A percentile compares a stretch with the other conserved stretches of the same genome.
Evolutionary conservation across 208 protist genomes (phyloP).

Genomic region (Leishmania martiniquensis): DNA sequence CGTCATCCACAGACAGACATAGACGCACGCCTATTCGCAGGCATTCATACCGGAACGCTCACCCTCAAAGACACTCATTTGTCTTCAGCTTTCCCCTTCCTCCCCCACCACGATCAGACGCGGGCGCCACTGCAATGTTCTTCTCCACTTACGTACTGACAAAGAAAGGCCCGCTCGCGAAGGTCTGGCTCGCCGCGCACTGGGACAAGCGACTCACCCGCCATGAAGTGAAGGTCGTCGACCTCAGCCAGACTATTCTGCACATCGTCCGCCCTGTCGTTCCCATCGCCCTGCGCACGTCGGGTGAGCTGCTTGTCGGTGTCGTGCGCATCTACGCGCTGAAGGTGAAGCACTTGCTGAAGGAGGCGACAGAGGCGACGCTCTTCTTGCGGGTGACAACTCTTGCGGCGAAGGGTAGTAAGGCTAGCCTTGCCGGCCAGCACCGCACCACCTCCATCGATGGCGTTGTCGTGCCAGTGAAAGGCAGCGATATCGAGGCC

Average conservation of each 20-base stretch:
- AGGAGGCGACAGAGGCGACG: constrained; percentile 87
- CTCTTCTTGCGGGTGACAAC: constrained; percentile 71
- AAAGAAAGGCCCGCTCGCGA: constrained; percentile 95
- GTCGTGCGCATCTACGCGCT: constrained; percentile 97
- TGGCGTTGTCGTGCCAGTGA: constrained; percentile 54
- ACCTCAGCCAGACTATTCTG: constrained; percentile 92
- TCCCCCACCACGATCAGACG: not conserved
- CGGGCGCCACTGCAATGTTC: constrained; percentile 88
- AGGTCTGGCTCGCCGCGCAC: constrained; percentile 97
- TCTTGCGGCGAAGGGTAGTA: constrained; percentile 31
- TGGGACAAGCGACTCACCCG: constrained; percentile 96
- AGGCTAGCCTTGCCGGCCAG: constrained; percentile 19
- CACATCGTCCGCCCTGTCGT: constrained; percentile 95
- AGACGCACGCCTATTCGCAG: not conserved
- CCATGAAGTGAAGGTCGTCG: constrained; percentile 89
- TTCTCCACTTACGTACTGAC: constrained; percentile 97
- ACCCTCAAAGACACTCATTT: no score
- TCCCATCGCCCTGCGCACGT: constrained; percentile 96
- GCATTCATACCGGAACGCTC: no score
- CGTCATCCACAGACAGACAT: not conserved
- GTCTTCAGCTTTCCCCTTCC: not conserved
- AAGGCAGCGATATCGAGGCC: constrained; percentile 70
- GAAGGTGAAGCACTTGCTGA: constrained; percentile 92
- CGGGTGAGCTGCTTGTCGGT: constrained; percentile 96
- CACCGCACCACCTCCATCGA: constrained; percentile 46